These are phyloP conservation scores for Tieghemostelium lacteum DNA, from an alignment of 78 protist genomes.

Conservation along the genomic window DNA sequence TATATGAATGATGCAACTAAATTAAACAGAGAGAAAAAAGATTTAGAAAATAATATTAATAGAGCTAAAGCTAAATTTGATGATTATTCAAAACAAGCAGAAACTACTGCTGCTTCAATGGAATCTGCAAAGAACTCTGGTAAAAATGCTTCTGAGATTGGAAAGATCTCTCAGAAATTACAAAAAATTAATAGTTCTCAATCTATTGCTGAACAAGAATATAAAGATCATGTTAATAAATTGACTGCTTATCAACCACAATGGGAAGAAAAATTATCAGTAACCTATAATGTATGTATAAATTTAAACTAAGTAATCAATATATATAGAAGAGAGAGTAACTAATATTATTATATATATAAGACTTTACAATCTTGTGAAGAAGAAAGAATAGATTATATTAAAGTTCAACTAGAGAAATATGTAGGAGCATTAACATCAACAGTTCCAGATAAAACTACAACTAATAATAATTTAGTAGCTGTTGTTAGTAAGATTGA, in stretches of 20 bases:
- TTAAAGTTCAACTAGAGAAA: constrained; percentile 56
- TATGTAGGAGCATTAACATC: constrained; percentile 23
- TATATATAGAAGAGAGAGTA: too few species aligned
- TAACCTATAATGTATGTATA: constrained; percentile 16
- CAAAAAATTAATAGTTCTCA: constrained; percentile 15
- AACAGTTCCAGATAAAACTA: constrained; percentile 18
- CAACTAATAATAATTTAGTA: constrained; percentile 6
- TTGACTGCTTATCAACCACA: constrained; percentile 25
- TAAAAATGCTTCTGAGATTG: constrained; percentile 20
- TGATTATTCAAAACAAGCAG: constrained; percentile 66
- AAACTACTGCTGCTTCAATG: constrained; percentile 1
- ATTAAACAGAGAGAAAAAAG: constrained; percentile 43
- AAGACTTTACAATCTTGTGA: constrained; percentile 32
- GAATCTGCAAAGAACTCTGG: constrained; percentile 41
- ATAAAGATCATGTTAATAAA: constrained; percentile 37
- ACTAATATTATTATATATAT: background rate
- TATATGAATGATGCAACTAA: constrained; percentile 43
- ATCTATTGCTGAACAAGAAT: constrained; percentile 17
- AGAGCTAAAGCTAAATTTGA: constrained; percentile 35
- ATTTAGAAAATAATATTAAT: constrained; percentile 22
- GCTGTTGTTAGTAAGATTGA: constrained; percentile 8
- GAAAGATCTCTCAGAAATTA: constrained; percentile 15
- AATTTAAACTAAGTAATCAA: background rate
- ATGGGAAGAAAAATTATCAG: constrained; percentile 48
- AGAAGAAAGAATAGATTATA: constrained; percentile 68